Evolutionary conservation across 768 basidiomycete genomes (phyloP), one percentile per base, ranked within the genome.

Genomic region (Termitomyces sp.): DNA sequence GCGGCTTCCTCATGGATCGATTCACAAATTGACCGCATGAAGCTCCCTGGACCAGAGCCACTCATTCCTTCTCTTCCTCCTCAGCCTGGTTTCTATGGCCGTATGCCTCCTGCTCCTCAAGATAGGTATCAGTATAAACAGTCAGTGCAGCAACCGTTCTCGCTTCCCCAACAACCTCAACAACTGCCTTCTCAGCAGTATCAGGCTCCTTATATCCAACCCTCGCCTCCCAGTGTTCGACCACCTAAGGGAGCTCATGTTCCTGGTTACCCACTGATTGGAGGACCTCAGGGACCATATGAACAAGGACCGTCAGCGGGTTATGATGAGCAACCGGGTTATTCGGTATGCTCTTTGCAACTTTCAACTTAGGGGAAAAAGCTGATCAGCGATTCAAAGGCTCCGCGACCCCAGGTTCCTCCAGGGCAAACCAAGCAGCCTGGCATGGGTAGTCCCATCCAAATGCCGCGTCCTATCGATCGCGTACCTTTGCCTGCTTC

Each of bases 231-330:
- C n/a, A n/a, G 61, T 36, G 66, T 67, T 54, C 74, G 78, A 48
- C 79, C 75, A 15, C 28, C 2, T 28, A 28, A 28, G 28, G 28
- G 28, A 28, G 79, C 76, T 11, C 76, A 78, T 59, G 73, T 75
- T 32, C 79, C 78, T 35, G 75, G 74, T 40, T 84, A 80, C 65
- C 79, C 81, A 44, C 76, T 75, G 55, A 79, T 82, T 58, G 68
- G 58, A 46, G 72, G 71, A 63, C 72, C 70, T 57, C 65, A 71
- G 42, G 66, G n/a, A n/a, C 63, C 72, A 36, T 78, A 76, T 67
- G 78, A 75, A 51, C 70, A 71, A 39, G 67, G 67, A 45, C 60
- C 70, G 40, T 58, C 66, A 44, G 50, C 59, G 35, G 64, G 60
- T 39, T 69, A 63, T 16, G 74, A 75, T 54, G 73, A 51, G 33